phyloP scores from a whole-genome alignment of 2,329 filamentous ascomycete genomes.

The Zelopaecilomyces penicillatus region DNA sequence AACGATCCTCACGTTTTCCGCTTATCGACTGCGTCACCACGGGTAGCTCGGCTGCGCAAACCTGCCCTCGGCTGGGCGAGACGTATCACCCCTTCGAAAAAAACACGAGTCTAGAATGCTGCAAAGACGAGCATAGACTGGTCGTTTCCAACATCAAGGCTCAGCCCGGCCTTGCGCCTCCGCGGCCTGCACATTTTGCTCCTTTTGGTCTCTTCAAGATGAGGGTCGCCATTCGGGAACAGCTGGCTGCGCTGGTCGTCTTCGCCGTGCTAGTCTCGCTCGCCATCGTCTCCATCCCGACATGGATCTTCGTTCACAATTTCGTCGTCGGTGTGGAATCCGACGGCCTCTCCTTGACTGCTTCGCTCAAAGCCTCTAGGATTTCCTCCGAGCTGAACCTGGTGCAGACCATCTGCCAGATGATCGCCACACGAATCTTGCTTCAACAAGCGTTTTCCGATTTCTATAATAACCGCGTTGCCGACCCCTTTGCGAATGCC shows the following conservation, averaged over 20 bases:
- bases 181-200: background rate
- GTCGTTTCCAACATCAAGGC: too few species aligned
- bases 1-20: too few species aligned
- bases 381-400: constrained; percentile 71
- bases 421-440: constrained; percentile 59
- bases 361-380: constrained; percentile 78
- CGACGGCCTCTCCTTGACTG: constrained; percentile 64
- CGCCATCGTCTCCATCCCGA: constrained; percentile 71
- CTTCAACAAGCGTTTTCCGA: constrained; percentile 44
- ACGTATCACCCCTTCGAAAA: too few species aligned
- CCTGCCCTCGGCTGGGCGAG: too few species aligned
- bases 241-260: constrained; percentile 74
- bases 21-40: too few species aligned
- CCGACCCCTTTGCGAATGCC: constrained; percentile 52
- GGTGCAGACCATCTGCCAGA: constrained; percentile 64
- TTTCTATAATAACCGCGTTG: constrained; percentile 48
- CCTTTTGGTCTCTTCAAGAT: constrained; percentile 34
- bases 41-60: too few species aligned
- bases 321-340: constrained; percentile 46
- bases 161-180: too few species aligned
- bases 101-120: too few species aligned
- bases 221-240: constrained; percentile 81
- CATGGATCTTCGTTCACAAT: constrained; percentile 51
- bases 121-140: too few species aligned
- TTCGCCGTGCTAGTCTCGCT: constrained; percentile 66